A percentile compares a stretch with the other conserved stretches of the same genome.
Evolutionary conservation across 495 filamentous ascomycete genomes (phyloP).

Genomic region (Neurospora sp.): DNA sequence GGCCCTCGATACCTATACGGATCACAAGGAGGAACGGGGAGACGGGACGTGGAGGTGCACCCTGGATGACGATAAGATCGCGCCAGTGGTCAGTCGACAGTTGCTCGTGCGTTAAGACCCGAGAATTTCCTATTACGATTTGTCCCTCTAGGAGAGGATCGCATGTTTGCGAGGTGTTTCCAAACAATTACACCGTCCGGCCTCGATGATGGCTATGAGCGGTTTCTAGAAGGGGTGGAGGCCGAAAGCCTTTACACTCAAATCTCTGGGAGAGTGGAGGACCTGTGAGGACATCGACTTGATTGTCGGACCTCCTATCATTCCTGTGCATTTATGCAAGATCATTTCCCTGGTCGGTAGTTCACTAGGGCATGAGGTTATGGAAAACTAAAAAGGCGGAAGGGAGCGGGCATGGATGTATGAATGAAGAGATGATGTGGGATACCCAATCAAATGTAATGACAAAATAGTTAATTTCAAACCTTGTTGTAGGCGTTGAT

Average conservation of each 20-base stretch:
- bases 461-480: neutral
- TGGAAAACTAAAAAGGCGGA: neutral
- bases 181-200: neutral
- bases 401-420: neutral
- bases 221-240: neutral
- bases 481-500: neutral
- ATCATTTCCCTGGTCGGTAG: neutral
- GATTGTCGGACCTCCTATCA: neutral
- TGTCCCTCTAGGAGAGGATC: neutral
- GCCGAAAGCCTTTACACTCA: neutral
- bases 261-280: neutral
- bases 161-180: neutral
- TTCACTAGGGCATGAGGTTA: neutral
- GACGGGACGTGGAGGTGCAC: neutral
- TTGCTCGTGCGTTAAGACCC: neutral
- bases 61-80: neutral
- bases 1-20: slow-evolving; percentile 20
- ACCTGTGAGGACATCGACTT: neutral
- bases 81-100: neutral
- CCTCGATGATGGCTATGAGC: neutral
- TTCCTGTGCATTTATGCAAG: neutral
- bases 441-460: neutral
- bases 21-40: slow-evolving; percentile 2
- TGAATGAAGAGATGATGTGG: neutral
- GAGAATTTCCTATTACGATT: neutral